Conservation (phyloP, 192 early-diverging fungal genomes). For the Geranomyces michiganensis region DNA sequence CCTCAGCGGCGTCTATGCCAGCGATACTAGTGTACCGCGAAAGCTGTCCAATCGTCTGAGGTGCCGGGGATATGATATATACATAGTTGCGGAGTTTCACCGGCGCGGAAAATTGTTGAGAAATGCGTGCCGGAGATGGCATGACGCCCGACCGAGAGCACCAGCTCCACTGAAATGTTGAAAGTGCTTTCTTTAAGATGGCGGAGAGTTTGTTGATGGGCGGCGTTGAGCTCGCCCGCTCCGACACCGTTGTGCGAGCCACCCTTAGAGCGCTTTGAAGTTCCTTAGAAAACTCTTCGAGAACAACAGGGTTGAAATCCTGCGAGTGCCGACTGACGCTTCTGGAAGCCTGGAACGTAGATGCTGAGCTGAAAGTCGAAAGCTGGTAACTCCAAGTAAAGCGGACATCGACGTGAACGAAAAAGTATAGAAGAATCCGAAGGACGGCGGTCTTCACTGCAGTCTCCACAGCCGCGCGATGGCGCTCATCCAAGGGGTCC, state of each 20-base stretch:
- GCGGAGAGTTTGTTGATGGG: background rate
- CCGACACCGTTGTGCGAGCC: background rate
- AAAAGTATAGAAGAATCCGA: conserved; percentile 28
- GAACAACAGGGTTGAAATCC: conserved; percentile 8
- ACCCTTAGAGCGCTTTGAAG: background rate
- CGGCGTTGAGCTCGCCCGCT: background rate
- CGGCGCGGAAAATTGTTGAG: background rate
- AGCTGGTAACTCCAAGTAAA: conserved; percentile 31
- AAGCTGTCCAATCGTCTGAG: background rate
- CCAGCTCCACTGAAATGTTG: conserved; percentile 31
- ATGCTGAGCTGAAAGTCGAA: background rate
- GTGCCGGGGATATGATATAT: conserved; percentile 13
- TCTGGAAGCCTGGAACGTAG: background rate
- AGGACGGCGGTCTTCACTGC: background rate
- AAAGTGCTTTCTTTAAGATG: conserved; percentile 4
- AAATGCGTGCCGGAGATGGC: conserved; percentile 4
- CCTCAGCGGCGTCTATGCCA: background rate
- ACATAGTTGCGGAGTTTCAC: conserved; percentile 22
- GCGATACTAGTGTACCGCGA: background rate
- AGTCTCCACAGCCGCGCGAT: background rate
- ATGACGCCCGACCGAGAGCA: background rate
- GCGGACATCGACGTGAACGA: conserved; percentile 25
- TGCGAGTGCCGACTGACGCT: background rate
- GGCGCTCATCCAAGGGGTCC: background rate
- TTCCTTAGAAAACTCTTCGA: background rate